Percentiles rank a stretch among this genome's conserved stretches.
phyloP scores from a whole-genome alignment of 371 early-diverging fungal genomes.

The Actinomucor elegans region DNA sequence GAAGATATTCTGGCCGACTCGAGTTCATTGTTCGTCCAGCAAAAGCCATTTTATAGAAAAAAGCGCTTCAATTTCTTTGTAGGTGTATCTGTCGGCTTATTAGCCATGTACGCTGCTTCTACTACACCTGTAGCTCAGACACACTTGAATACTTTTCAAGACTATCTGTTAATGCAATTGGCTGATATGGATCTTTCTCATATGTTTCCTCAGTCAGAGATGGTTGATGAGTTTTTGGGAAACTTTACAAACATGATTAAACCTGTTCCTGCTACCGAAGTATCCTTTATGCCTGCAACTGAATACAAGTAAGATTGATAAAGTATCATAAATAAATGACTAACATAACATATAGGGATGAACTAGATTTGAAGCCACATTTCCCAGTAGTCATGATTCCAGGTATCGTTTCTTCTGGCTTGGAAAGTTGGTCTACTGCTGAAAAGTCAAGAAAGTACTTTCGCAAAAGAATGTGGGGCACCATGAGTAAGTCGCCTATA shows the following conservation, averaged over 20 bases:
- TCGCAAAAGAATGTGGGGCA: slow-evolving; percentile 94
- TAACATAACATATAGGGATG: slow-evolving; percentile 24
- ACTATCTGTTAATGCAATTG: slow-evolving; percentile 35
- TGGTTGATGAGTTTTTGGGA: slow-evolving; percentile 69
- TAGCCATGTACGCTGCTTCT: slow-evolving; percentile 30
- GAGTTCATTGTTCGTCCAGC: neutral
- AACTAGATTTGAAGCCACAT: slow-evolving; percentile 44
- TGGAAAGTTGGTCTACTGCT: slow-evolving; percentile 90
- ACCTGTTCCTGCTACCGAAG: slow-evolving; percentile 45
- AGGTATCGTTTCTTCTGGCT: slow-evolving; percentile 86
- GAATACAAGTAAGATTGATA: slow-evolving; percentile 29
- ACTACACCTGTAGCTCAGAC: slow-evolving; percentile 42
- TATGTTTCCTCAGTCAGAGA: slow-evolving; percentile 63
- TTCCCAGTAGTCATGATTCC: slow-evolving; percentile 88
- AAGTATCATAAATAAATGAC: neutral
- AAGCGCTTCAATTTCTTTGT: slow-evolving; percentile 44
- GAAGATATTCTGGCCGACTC: slow-evolving; percentile 29
- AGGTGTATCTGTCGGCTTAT: slow-evolving; percentile 29
- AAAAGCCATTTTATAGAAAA: slow-evolving; percentile 27
- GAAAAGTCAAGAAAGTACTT: slow-evolving; percentile 79
- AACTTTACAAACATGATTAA: slow-evolving; percentile 60
- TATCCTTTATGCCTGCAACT: slow-evolving; percentile 50
- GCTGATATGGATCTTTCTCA: slow-evolving; percentile 66
- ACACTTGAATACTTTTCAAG: slow-evolving; percentile 35
- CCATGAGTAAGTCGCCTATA: slow-evolving; percentile 51